Percentiles rank a stretch among this genome's conserved stretches.
Evolutionary conservation across 1,284 basidiomycete species (phyloP).

Genomic region (Cryptococcus sp.): DNA sequence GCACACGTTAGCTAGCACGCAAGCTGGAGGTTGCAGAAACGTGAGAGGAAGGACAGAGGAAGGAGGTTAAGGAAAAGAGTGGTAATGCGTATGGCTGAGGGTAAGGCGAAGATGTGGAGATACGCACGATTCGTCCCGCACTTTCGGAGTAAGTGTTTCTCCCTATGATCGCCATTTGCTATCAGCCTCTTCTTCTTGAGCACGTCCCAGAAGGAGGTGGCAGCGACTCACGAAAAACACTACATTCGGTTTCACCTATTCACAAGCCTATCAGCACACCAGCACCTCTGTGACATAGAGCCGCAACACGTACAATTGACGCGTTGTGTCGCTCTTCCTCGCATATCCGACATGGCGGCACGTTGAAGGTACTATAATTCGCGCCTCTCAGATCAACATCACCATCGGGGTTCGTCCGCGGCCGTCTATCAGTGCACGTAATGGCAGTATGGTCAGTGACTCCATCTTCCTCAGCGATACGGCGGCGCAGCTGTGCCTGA

Average conservation of each 20-base stretch:
- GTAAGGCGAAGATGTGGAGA: neutral
- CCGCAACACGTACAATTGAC: slow-evolving; percentile 53
- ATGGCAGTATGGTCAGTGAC: slow-evolving; percentile 5
- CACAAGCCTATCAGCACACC: slow-evolving; percentile 2
- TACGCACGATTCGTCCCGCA: slow-evolving; percentile 72
- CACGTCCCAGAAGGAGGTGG: neutral
- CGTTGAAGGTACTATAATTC: slow-evolving; percentile 72
- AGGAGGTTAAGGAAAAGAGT: neutral
- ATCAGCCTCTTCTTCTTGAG: too few relatives aligned
- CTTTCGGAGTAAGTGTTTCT: slow-evolving; percentile 68
- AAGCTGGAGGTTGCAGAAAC: neutral
- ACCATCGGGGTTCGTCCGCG: slow-evolving; percentile 86
- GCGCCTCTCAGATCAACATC: slow-evolving; percentile 83
- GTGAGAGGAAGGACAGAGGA: neutral
- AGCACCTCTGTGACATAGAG: slow-evolving; percentile 43
- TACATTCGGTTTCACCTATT: slow-evolving; percentile 73
- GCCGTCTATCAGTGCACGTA: slow-evolving; percentile 50
- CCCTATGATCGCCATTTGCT: slow-evolving; percentile 52
- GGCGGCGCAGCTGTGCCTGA: neutral
- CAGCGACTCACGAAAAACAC: slow-evolving; percentile 66
- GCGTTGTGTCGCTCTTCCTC: slow-evolving; percentile 60
- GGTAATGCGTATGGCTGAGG: neutral
- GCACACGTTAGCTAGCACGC: neutral
- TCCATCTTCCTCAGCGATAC: neutral
- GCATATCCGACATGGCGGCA: slow-evolving; percentile 74